A percentile compares a stretch with the other conserved stretches of the same genome.
Evolutionary conservation across 352 stramenopile genomes (phyloP).

Genomic region (Albugo laibachii): DNA sequence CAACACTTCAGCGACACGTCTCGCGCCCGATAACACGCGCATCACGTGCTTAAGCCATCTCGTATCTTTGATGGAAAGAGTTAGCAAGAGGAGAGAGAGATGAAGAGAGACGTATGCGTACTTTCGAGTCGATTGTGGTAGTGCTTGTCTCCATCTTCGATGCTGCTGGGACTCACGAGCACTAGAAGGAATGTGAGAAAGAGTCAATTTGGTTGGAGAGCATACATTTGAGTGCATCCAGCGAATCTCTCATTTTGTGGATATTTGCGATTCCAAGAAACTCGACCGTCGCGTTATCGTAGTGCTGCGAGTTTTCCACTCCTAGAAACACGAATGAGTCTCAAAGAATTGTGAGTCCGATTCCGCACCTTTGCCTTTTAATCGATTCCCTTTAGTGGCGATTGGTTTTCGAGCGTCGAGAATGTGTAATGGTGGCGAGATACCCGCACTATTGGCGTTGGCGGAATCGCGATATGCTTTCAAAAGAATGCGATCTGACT

Average conservation of each 20-base stretch:
- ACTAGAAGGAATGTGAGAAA: constrained; percentile 13
- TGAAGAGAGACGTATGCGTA: constrained; percentile 11
- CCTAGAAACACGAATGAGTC: constrained; percentile 17
- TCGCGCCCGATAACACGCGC: constrained; percentile 48
- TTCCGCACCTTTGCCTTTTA: constrained; percentile 55
- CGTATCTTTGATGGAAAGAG: constrained; percentile 37
- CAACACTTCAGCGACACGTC: constrained; percentile 54
- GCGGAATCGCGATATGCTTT: constrained; percentile 69
- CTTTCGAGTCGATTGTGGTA: constrained; percentile 77
- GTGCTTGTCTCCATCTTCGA: constrained; percentile 75
- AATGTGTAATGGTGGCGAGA: constrained; percentile 62
- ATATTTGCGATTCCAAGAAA: constrained; percentile 99
- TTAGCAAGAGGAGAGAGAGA: background rate
- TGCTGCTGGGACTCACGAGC: constrained; percentile 54
- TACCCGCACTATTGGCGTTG: constrained; percentile 48
- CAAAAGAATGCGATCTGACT: constrained; percentile 82
- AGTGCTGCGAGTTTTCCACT: constrained; percentile 93
- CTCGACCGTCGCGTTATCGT: constrained; percentile 87
- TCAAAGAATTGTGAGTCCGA: background rate
- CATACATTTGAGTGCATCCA: constrained; percentile 68
- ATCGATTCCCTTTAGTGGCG: constrained; percentile 56
- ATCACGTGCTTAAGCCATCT: constrained; percentile 95
- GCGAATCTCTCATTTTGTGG: constrained; percentile 93
- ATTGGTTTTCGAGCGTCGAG: constrained; percentile 69
- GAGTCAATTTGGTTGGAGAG: background rate